Percentiles rank a stretch among this genome's conserved stretches.
phyloP scores from a whole-genome alignment of 1,284 basidiomycete species.

The Malassezia cuniculi region DNA sequence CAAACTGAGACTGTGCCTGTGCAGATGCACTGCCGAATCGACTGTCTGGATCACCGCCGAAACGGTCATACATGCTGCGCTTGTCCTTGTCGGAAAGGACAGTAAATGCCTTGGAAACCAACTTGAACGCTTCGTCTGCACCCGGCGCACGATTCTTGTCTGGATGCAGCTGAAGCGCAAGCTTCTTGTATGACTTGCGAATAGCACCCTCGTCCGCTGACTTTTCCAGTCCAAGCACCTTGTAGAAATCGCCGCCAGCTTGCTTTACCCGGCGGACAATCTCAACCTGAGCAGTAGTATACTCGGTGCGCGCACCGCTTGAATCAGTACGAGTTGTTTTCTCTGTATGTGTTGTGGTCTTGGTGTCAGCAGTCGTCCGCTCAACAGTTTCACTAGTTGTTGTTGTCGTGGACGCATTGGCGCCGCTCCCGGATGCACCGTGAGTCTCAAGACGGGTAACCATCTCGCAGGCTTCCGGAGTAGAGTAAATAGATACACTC shows the following conservation, averaged over 20 bases:
- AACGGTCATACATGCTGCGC: slow-evolving; percentile 72
- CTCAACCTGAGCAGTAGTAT: slow-evolving; percentile 68
- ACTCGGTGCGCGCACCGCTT: no score
- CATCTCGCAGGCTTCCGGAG: slow-evolving; percentile 61
- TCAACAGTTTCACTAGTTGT: slow-evolving; percentile 1
- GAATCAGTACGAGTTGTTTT: no score
- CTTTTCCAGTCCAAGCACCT: slow-evolving; percentile 71
- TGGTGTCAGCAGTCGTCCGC: not conserved
- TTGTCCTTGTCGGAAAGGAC: slow-evolving; percentile 85
- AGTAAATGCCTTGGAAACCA: slow-evolving; percentile 96
- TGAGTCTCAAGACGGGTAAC: slow-evolving; percentile 52
- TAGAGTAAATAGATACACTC: slow-evolving; percentile 68
- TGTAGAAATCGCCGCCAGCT: slow-evolving; percentile 83
- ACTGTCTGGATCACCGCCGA: slow-evolving; percentile 73
- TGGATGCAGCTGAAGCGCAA: slow-evolving; percentile 83
- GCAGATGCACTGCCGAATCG: slow-evolving; percentile 48
- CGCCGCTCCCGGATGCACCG: slow-evolving; percentile 38
- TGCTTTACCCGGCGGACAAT: slow-evolving; percentile 71
- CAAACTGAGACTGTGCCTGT: slow-evolving; percentile 38
- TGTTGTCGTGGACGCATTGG: not conserved
- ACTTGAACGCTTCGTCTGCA: slow-evolving; percentile 97
- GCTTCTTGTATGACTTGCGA: slow-evolving; percentile 94
- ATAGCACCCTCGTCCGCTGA: slow-evolving; percentile 64
- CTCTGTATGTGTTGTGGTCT: slow-evolving; percentile 15
- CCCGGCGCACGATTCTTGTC: slow-evolving; percentile 97